Evolutionary conservation across 352 stramenopile genomes (phyloP).

Genomic region (Phytophthora vignae): DNA sequence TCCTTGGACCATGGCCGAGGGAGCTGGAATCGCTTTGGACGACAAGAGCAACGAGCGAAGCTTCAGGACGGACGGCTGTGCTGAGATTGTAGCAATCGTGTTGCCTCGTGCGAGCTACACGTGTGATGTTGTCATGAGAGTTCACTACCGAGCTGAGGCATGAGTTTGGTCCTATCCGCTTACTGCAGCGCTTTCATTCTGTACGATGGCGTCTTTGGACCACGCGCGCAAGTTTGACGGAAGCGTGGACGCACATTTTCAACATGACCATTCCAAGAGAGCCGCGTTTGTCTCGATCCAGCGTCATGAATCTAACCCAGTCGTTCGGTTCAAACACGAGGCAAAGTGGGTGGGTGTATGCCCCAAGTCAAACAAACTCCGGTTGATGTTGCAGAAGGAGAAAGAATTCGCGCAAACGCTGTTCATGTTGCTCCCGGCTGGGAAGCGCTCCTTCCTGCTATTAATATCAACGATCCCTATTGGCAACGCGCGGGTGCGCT

Average conservation of each 20-base stretch:
- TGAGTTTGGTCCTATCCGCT: constrained; percentile 6
- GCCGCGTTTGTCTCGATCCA: constrained; percentile 6
- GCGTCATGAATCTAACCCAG: constrained; percentile 7
- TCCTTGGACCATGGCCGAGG: neutral
- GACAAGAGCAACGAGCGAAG: neutral
- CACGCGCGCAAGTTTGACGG: neutral
- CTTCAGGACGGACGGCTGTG: neutral
- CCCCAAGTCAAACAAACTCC: no score
- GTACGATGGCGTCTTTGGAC: constrained; percentile 3
- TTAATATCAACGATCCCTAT: no score
- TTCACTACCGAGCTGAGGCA: constrained; percentile 2
- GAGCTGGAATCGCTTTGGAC: neutral
- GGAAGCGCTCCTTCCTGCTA: no score
- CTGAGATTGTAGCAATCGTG: neutral
- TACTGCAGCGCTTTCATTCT: constrained; percentile 5
- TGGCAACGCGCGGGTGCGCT: no score
- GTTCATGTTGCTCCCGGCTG: no score
- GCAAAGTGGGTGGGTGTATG: neutral
- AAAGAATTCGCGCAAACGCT: no score
- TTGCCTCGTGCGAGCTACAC: constrained; percentile 3
- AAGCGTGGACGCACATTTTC: constrained; percentile 1
- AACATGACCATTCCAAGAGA: constrained; percentile 4
- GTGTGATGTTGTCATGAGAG: constrained; percentile 14
- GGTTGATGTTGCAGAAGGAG: no score
- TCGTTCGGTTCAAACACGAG: constrained; percentile 12